Base-by-base conservation (phyloP, 1,284 basidiomycete species). In the Phaffia rhodozyma region DNA sequence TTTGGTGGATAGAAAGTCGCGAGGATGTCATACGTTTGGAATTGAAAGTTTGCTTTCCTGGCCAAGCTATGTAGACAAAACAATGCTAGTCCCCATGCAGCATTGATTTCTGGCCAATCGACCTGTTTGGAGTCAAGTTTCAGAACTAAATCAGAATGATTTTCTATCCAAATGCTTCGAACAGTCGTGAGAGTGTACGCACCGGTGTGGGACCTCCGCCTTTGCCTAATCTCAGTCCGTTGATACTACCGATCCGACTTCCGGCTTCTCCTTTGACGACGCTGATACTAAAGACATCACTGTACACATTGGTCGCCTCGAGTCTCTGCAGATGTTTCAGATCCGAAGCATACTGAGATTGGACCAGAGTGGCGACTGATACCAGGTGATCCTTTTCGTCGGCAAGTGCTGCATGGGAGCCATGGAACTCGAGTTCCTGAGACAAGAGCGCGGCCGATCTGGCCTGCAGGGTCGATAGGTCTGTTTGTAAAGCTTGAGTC, bases 91-190 rank as follows among this genome's bases (percentile, higher is more conserved):
- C 96, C 96, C 91, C 94, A 97, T 3, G 96, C 96, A 5, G 96
- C 96, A 72, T 98, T 98, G 75, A 98, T 93, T 76, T 99, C 96
- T 5, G 89, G 84, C 93, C 94, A 99, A 72, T 97, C 94, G 32
- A 98, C 91, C 82, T 89, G 70, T 0, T 71, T 4, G 65, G 54
- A 61, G 66, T 2, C 25, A 30, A 7, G 55, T 27, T 25, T 34
- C 13, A 27, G 49, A 27, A 56, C 25, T 43, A n/a, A 25, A 63
- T 20, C 23, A 58, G 63, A 63, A 55, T 5, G 16, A 43, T 43
- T 2, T 43, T 16, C 16, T 3, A 30, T 16, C 11, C 4, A 25
- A 23, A 48, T 13, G n/a, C n/a, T 20, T 6, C 5, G 4, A 11
- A 27, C 5, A 7, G 3, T 16, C 30, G 48, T 3, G 13, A 18